These are phyloP conservation scores for Coelastrella sp. DNA, from an alignment of 139 green algal species.

Conservation along the genomic window DNA sequence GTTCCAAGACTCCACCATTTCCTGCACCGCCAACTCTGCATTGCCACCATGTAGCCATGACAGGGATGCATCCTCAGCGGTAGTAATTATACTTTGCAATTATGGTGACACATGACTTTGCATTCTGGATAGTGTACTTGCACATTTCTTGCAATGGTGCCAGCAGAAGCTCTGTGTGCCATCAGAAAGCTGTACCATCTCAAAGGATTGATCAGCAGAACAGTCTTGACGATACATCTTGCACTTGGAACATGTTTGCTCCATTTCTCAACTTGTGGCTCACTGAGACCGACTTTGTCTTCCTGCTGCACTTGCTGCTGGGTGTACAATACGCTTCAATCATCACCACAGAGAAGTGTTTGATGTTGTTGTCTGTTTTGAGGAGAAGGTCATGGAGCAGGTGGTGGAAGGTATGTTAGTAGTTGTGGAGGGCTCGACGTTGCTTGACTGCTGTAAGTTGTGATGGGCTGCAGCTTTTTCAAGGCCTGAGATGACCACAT, in stretches of 20 bases:
- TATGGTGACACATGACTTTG: neutral
- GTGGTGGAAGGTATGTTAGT: slow-evolving; percentile 59
- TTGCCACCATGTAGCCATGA: no score
- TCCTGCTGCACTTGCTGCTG: neutral
- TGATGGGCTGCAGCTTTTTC: neutral
- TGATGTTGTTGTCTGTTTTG: slow-evolving; percentile 85
- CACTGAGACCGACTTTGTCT: neutral
- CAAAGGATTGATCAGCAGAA: no score
- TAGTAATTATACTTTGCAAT: no score
- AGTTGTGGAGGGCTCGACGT: neutral
- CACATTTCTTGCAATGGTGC: neutral
- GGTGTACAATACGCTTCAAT: neutral
- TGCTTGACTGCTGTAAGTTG: neutral
- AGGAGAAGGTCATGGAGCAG: slow-evolving; percentile 80
- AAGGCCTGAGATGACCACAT: neutral
- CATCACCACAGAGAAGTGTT: slow-evolving; percentile 59
- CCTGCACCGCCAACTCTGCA: no score
- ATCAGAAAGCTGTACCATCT: no score
- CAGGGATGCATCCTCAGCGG: no score
- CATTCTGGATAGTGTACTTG: neutral
- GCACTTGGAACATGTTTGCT: neutral
- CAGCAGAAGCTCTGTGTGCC: no score
- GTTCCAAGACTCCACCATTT: no score
- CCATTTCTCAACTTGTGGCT: neutral
- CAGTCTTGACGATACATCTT: no score